Conservation (phyloP, 1,139 yeast species). For the Blastobotrys proliferans region DNA sequence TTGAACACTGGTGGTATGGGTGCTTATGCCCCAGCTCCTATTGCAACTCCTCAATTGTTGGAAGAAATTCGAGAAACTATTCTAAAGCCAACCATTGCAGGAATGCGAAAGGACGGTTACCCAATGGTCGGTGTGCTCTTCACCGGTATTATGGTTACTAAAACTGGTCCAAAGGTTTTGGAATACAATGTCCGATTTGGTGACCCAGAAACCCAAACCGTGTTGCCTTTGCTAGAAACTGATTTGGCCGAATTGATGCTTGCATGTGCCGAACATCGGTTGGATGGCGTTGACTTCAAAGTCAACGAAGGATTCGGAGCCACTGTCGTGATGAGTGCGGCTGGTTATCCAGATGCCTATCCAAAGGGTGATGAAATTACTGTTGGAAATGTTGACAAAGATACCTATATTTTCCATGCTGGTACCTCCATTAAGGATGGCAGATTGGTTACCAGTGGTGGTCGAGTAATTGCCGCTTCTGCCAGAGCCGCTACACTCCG, state of each 20-base stretch:
- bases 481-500: slow-evolving; percentile 73
- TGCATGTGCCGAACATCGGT: slow-evolving; percentile 92
- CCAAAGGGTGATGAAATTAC: slow-evolving; percentile 82
- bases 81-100: slow-evolving; percentile 88
- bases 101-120: slow-evolving; percentile 92
- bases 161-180: slow-evolving; percentile 83
- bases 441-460: slow-evolving; percentile 80
- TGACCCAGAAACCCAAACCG: slow-evolving; percentile 98
- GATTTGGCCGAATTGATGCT: slow-evolving; percentile 89
- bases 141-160: slow-evolving; percentile 92
- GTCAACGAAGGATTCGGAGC: slow-evolving; percentile 61
- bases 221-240: slow-evolving; percentile 82
- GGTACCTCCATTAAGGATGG: slow-evolving; percentile 67
- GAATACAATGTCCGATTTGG: slow-evolving; percentile 98
- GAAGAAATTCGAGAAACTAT: slow-evolving; percentile 65
- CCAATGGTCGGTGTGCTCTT: slow-evolving; percentile 96
- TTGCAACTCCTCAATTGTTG: slow-evolving; percentile 68
- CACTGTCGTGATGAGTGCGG: slow-evolving; percentile 95
- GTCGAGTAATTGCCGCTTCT: slow-evolving; percentile 94
- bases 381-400: slow-evolving; percentile 42
- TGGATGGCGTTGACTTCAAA: slow-evolving; percentile 74
- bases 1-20: slow-evolving; percentile 99
- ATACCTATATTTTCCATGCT: slow-evolving; percentile 85
- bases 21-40: slow-evolving; percentile 97
- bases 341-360: slow-evolving; percentile 91